Conservation (phyloP, 208 protist genomes). For the Angomonas deanei region DNA sequence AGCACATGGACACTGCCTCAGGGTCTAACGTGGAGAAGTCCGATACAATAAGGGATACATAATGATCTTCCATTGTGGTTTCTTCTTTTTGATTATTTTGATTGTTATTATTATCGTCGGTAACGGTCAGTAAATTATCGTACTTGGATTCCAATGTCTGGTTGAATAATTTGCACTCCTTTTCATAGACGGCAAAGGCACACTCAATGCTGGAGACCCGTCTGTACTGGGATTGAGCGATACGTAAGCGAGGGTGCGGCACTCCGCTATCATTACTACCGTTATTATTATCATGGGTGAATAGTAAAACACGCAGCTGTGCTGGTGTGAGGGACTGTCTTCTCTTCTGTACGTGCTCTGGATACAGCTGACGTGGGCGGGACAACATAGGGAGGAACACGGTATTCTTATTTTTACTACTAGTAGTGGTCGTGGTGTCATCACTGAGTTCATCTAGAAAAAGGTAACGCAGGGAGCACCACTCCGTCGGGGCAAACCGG, state of each 20-base stretch:
- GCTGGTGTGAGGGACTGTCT: background rate
- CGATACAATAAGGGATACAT: constrained; percentile 17
- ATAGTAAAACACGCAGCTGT: background rate
- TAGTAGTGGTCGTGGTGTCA: background rate
- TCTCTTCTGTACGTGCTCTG: background rate
- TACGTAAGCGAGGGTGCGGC: background rate
- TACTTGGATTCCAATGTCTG: background rate
- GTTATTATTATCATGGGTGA: background rate
- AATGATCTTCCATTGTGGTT: background rate
- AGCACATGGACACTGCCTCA: background rate
- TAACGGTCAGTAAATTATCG: too few species aligned
- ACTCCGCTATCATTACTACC: background rate
- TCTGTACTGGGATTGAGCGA: background rate
- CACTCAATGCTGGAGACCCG: background rate
- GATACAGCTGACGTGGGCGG: background rate
- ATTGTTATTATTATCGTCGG: background rate
- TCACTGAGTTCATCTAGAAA: constrained; percentile 12
- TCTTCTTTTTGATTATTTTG: background rate
- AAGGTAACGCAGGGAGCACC: constrained; percentile 20
- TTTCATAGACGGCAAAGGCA: background rate
- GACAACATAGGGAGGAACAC: background rate
- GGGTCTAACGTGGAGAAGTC: constrained; percentile 30
- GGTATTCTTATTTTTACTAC: background rate
- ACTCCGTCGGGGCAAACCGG: constrained; percentile 28
- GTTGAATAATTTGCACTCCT: background rate